These are phyloP conservation scores for Naegleria fowleri DNA, from an alignment of 208 protist species.

Conservation along the genomic window DNA sequence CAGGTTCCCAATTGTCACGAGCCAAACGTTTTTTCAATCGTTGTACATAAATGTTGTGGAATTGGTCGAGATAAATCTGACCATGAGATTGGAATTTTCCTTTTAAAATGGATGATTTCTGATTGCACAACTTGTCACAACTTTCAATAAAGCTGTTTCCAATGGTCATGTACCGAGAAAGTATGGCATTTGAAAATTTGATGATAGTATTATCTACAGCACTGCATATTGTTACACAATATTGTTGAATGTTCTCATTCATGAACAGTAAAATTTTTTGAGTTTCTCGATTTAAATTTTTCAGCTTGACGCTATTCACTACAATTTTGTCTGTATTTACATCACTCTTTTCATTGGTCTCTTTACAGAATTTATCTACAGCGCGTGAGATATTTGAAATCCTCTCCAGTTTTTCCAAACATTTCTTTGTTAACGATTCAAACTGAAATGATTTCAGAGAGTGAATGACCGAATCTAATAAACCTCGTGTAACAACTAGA, in stretches of 20 bases:
- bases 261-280: background rate
- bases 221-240: background rate
- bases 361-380: background rate
- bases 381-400: background rate
- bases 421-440: background rate
- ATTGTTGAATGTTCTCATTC: background rate
- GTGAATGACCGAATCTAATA: too few relatives aligned
- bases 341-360: background rate
- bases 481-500: too few relatives aligned
- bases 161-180: background rate
- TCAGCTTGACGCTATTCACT: background rate
- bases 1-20: background rate
- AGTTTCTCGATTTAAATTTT: background rate
- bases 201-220: background rate
- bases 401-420: background rate
- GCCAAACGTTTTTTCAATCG: background rate
- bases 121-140: background rate
- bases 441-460: background rate
- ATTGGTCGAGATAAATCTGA: conserved; percentile 3
- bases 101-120: background rate
- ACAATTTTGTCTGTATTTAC: background rate
- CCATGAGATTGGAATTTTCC: background rate
- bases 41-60: background rate
- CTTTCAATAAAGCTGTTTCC: background rate
- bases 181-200: background rate